Evolutionary conservation across 2,329 filamentous ascomycete species (phyloP), one percentile per base, ranked within the genome.

Genomic region (Corinectria fuckeliana): DNA sequence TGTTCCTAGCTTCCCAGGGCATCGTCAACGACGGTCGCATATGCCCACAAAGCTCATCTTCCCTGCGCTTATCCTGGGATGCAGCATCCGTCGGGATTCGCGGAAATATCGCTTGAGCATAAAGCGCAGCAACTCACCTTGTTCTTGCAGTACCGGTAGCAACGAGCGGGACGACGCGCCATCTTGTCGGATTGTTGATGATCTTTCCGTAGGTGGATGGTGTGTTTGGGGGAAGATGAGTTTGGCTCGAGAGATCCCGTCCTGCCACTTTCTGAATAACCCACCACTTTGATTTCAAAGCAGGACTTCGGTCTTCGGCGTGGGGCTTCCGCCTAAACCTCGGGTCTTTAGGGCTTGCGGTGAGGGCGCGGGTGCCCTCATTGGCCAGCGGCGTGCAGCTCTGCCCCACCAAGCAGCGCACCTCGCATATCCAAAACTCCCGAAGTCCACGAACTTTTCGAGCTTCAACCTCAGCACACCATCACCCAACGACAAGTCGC

Each of bases 91-190:
- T 45, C 28, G 50, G 61, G 65, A 60, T 41, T 56, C 59, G 42
- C 56, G 53, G 56, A 50, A 60, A 52, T 61, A 47, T 51, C 59
- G 54, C 50, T 41, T 30, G 57, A 45, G 49, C 48, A 53, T 38
- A 58, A 51, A 58, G 44, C 52, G 50, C 50, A 50, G 41, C 49
- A 67, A 82, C 90, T 84, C 80, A 96, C 93, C 93, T 97, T 97
- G 91, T 98, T 99, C 92, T 99, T 99, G 93, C 95, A 99, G 91
- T 99, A 99, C 80, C 95, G 91, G 89, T 97, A 99, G 87, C 95
- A 99, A 87, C 95, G 91, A 79, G 95, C 95, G 80, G 95, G 95
- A 91, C 95, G 93, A 84, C 95, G 93, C 80, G 95, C 95, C 95
- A 99, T 99, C 87, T 90, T 93, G 90, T 89, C 87, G 83, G 85